phyloP scores from a whole-genome alignment of 129 eudicot species.

The Lactuca sativa region DNA sequence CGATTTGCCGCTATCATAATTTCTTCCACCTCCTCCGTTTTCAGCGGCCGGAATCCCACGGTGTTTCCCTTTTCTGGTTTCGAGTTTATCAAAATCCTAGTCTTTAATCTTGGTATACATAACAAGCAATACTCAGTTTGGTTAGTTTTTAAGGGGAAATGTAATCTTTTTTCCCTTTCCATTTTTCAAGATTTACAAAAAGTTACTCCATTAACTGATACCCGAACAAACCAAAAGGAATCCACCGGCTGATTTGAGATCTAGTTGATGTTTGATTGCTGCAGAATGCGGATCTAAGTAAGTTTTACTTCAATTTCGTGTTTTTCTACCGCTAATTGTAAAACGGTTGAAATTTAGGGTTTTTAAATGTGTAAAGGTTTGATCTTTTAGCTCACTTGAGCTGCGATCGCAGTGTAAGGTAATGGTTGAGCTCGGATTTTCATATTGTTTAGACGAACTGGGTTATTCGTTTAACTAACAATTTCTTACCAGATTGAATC shows the following conservation, averaged over 20 bases:
- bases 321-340: conserved; percentile 17
- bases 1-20: conserved; percentile 33
- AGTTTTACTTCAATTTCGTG: conserved; percentile 39
- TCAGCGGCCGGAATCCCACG: conserved; percentile 32
- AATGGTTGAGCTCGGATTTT: neutral
- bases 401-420: conserved; percentile 18
- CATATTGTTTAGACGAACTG: conserved; percentile 11
- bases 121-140: conserved; percentile 18
- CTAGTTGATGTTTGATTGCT: conserved; percentile 34
- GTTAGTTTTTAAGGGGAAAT: neutral
- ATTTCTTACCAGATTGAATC: conserved; percentile 22
- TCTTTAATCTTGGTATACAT: neutral
- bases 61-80: neutral
- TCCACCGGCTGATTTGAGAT: conserved; percentile 39
- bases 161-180: neutral
- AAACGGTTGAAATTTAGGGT: conserved; percentile 25
- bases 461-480: conserved; percentile 17
- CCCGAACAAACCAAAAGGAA: conserved; percentile 45
- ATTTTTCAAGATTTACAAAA: conserved; percentile 30
- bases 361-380: conserved; percentile 12
- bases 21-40: conserved; percentile 27
- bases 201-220: conserved; percentile 15
- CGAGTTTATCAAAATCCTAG: conserved; percentile 5
- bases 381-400: conserved; percentile 13
- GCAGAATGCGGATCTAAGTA: conserved; percentile 45